A percentile compares a stretch with the other conserved stretches of the same genome.
phyloP scores from a whole-genome alignment of 768 basidiomycete genomes.

The Trametes cubensis region DNA sequence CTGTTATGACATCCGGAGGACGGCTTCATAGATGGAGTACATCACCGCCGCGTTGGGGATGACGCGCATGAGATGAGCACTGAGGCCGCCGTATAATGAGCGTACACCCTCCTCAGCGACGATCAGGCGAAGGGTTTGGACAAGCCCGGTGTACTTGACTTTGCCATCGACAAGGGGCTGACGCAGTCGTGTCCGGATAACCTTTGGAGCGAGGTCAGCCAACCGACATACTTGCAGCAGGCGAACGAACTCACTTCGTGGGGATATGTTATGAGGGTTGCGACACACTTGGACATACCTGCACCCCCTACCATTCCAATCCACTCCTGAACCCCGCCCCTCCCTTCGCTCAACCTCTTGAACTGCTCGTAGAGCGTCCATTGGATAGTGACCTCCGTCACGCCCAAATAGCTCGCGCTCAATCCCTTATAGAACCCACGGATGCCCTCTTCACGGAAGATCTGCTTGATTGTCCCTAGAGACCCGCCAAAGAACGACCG shows the following conservation, averaged over 20 bases:
- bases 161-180: conserved; percentile 83
- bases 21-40: conserved; percentile 93
- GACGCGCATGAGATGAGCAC: conserved; percentile 94
- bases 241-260: conserved; percentile 75
- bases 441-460: conserved; percentile 79
- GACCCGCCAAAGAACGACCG: conserved; percentile 52
- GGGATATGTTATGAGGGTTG: conserved; percentile 94
- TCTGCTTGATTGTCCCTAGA: conserved; percentile 65
- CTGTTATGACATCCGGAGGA: conserved; percentile 56
- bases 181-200: conserved; percentile 87
- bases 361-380: conserved; percentile 96
- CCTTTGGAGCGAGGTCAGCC: conserved; percentile 46
- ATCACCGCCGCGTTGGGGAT: conserved; percentile 97
- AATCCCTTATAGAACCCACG: conserved; percentile 93
- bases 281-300: conserved; percentile 91
- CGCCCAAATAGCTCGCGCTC: conserved; percentile 92
- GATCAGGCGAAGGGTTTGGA: conserved; percentile 83
- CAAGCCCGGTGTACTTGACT: conserved; percentile 82
- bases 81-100: conserved; percentile 88
- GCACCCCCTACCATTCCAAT: conserved; percentile 85
- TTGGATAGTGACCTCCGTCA: conserved; percentile 94
- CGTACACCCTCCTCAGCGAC: conserved; percentile 88
- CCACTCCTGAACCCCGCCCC: conserved; percentile 68
- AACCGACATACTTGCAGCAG: background rate
- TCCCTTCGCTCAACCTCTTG: conserved; percentile 68